Conservation (phyloP, 768 basidiomycete species). For the Phanerochaete sordida region DNA sequence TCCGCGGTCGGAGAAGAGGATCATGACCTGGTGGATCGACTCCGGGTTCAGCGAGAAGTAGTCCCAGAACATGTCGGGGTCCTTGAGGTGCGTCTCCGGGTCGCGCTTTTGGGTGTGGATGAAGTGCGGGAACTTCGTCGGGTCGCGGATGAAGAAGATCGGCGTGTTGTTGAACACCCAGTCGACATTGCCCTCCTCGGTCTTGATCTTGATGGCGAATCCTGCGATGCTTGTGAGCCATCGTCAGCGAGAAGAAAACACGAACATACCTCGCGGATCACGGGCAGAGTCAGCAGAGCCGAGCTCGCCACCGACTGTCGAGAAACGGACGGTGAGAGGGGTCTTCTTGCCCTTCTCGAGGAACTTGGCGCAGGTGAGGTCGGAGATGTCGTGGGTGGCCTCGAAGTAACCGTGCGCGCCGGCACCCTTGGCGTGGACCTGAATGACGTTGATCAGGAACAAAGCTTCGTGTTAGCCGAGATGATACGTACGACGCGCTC, state of each 20-base stretch:
- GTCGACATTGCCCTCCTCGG: slow-evolving; percentile 89
- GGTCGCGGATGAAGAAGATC: slow-evolving; percentile 86
- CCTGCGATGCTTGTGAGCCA: slow-evolving; percentile 36
- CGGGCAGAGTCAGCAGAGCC: slow-evolving; percentile 92
- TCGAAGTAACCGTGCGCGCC: slow-evolving; percentile 94
- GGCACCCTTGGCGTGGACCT: slow-evolving; percentile 90
- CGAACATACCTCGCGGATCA: slow-evolving; percentile 59
- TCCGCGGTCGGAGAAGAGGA: slow-evolving; percentile 92
- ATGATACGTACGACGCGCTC: slow-evolving; percentile 18
- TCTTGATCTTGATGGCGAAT: slow-evolving; percentile 86
- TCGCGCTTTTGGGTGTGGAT: slow-evolving; percentile 92
- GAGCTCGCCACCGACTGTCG: slow-evolving; percentile 86
- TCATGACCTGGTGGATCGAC: slow-evolving; percentile 86
- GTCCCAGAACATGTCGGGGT: slow-evolving; percentile 87
- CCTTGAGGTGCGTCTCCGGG: slow-evolving; percentile 90
- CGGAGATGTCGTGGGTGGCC: slow-evolving; percentile 81
- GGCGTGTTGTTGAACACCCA: slow-evolving; percentile 94
- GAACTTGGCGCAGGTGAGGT: slow-evolving; percentile 70
- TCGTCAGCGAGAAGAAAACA: neutral
- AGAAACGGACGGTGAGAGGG: slow-evolving; percentile 81
- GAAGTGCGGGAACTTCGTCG: slow-evolving; percentile 89
- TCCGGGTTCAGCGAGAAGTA: slow-evolving; percentile 87
- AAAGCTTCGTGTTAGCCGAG: neutral
- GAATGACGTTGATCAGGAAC: neutral
- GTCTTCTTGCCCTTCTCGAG: slow-evolving; percentile 69